Conservation (phyloP, 139 green algal genomes). For the Zygnema circumcarinatum region DNA sequence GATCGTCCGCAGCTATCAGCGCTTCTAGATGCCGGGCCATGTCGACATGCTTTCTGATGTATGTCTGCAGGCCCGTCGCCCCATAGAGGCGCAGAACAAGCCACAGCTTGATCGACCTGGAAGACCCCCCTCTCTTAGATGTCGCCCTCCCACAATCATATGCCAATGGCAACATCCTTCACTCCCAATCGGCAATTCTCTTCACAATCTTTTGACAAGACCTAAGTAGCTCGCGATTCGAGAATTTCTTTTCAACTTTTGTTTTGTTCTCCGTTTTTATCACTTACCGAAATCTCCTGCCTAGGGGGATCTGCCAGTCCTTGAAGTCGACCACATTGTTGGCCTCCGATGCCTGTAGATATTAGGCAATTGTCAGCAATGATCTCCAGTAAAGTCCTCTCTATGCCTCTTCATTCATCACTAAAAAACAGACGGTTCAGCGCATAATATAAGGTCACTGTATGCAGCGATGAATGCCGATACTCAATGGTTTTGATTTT, state of each 20-base stretch:
- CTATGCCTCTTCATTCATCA: no score
- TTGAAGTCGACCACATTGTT: slow-evolving; percentile 63
- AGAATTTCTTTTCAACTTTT: no score
- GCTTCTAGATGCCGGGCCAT: slow-evolving; percentile 61
- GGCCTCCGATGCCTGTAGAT: slow-evolving; percentile 38
- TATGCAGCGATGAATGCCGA: no score
- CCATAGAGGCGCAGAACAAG: slow-evolving; percentile 86
- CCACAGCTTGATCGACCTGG: slow-evolving; percentile 85
- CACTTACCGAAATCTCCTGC: slow-evolving; percentile 70
- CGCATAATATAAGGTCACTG: no score
- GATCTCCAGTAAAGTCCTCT: no score
- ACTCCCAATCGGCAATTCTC: neutral
- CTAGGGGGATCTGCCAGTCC: slow-evolving; percentile 83
- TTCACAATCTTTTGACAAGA: no score
- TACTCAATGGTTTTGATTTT: no score
- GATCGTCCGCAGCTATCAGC: slow-evolving; percentile 6
- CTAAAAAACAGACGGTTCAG: no score
- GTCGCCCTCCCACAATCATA: neutral
- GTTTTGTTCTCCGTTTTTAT: no score
- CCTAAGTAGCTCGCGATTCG: no score
- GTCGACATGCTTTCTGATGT: slow-evolving; percentile 73
- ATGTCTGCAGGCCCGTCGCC: slow-evolving; percentile 65
- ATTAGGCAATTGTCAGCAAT: no score
- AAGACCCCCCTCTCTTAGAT: no score
- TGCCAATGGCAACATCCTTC: neutral